Conservation (phyloP, 177 flowering plant genomes). For the Vitis hybrid region DNA sequence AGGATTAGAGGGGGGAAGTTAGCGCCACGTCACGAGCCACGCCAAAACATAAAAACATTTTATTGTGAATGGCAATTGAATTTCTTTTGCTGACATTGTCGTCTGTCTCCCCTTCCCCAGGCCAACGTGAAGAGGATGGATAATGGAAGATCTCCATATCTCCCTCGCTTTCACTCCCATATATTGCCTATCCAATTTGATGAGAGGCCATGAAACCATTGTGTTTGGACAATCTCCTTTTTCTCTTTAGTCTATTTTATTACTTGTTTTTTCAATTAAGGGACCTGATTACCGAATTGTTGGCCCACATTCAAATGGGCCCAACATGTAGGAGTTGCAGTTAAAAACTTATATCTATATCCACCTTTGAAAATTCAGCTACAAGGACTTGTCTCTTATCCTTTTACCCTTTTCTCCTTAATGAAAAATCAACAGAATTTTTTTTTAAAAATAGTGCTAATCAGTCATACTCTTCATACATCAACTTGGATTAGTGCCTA, state of each 20-base stretch:
- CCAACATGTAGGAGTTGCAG: no score
- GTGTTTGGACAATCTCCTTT: background rate
- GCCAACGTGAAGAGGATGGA: background rate
- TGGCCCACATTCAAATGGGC: background rate
- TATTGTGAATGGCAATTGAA: background rate
- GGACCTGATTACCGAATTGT: background rate
- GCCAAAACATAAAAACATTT: no score
- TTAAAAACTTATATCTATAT: no score
- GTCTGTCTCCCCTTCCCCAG: background rate
- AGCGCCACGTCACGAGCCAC: no score
- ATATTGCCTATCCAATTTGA: conserved; percentile 1
- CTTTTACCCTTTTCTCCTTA: no score
- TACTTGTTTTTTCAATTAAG: background rate
- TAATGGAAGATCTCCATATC: background rate
- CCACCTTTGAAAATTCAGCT: no score
- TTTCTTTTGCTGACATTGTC: background rate
- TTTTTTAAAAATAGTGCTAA: no score
- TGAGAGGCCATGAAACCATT: background rate
- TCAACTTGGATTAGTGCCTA: no score
- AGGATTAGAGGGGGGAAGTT: no score
- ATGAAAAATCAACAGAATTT: no score
- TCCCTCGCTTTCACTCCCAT: conserved; percentile 1
- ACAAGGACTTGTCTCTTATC: no score
- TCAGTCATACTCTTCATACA: no score
- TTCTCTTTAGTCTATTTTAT: background rate